Conservation (phyloP, 768 basidiomycete species). For the Amanita thiersii region DNA sequence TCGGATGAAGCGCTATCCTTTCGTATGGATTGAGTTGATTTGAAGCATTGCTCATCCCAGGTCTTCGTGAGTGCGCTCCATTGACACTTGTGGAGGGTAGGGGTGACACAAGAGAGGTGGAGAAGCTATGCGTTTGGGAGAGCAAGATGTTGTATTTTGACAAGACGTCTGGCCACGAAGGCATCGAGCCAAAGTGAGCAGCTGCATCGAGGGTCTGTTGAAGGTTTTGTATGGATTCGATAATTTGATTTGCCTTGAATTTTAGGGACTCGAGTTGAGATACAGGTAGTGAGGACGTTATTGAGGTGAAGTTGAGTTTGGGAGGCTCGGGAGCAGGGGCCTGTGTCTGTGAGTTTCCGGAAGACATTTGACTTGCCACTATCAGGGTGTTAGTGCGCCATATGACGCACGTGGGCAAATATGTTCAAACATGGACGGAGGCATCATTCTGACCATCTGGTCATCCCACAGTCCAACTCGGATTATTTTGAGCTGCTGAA, state of each 20-base stretch:
- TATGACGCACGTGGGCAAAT: background rate
- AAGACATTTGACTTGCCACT: no score
- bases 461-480: background rate
- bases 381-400: background rate
- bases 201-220: conserved; percentile 56
- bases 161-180: conserved; percentile 79
- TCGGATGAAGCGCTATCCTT: conserved; percentile 63
- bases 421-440: background rate
- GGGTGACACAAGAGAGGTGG: conserved; percentile 46
- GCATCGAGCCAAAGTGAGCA: conserved; percentile 52
- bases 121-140: conserved; percentile 76
- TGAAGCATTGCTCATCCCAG: conserved; percentile 9
- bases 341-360: no score
- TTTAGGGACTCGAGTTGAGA: conserved; percentile 69
- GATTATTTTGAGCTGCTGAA: background rate
- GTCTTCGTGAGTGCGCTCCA: conserved; percentile 5
- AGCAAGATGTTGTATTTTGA: conserved; percentile 81
- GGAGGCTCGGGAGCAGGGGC: background rate
- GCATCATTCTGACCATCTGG: background rate
- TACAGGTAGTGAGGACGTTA: conserved; percentile 34
- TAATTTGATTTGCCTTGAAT: conserved; percentile 72
- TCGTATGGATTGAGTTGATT: conserved; percentile 42
- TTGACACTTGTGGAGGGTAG: conserved; percentile 16
- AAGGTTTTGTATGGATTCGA: conserved; percentile 64
- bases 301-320: conserved; percentile 15